These are phyloP conservation scores for Eucalyptus sp. DNA, from an alignment of 345 rosid genomes.

Conservation along the genomic window DNA sequence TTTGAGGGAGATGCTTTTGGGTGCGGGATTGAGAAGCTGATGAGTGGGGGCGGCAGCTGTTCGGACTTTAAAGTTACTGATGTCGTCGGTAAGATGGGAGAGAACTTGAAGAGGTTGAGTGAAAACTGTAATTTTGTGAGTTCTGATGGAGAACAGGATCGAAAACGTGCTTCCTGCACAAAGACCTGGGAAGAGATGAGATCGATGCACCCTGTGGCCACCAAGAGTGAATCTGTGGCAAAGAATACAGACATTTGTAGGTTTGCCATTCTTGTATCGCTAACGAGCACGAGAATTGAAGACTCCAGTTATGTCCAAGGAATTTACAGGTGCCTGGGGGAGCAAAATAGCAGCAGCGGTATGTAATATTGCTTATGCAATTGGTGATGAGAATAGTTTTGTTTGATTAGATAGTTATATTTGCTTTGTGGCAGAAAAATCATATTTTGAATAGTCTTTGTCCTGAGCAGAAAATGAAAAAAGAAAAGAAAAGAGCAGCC, in stretches of 20 bases:
- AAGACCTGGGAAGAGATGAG: slow-evolving; percentile 19
- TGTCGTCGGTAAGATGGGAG: slow-evolving; percentile 8
- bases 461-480: not conserved
- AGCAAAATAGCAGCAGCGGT: not conserved
- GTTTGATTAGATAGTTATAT: not conserved
- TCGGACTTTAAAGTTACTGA: slow-evolving; percentile 20
- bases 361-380: not conserved
- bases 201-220: not conserved
- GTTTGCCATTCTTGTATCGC: slow-evolving; percentile 11
- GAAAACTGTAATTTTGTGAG: slow-evolving; percentile 6
- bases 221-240: not conserved
- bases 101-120: not conserved
- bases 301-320: slow-evolving; percentile 7
- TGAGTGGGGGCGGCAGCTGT: slow-evolving; percentile 20
- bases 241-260: slow-evolving; percentile 15
- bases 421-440: not conserved
- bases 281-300: not conserved
- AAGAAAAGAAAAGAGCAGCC: not conserved
- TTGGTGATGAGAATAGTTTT: not conserved
- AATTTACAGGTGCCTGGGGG: slow-evolving; percentile 16
- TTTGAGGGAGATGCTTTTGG: not conserved
- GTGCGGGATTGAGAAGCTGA: slow-evolving; percentile 34
- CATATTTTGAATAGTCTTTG: not conserved
- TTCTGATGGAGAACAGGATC: not conserved
- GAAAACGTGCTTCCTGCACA: slow-evolving; percentile 9